Percentiles rank a stretch among this genome's conserved stretches.
Conservation (phyloP, 2,329 filamentous ascomycete genomes). For the Fusarium concolor region DNA sequence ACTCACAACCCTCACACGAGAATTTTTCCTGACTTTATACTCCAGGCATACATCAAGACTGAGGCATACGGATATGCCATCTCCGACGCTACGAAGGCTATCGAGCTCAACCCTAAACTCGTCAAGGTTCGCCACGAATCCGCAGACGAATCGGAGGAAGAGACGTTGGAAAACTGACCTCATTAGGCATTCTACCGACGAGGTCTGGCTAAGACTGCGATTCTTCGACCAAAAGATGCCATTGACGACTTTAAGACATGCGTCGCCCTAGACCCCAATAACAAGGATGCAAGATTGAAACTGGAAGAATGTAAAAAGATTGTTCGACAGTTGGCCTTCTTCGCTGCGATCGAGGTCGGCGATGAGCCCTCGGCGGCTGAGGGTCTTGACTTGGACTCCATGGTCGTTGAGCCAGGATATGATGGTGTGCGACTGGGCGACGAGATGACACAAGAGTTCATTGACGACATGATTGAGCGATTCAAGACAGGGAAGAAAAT, state of each 20-base stretch:
- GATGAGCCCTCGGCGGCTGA: conserved; percentile 94
- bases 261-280: conserved; percentile 84
- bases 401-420: conserved; percentile 84
- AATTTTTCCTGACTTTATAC: conserved; percentile 42
- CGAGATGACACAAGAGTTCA: conserved; percentile 95
- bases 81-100: conserved; percentile 87
- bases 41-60: conserved; percentile 90
- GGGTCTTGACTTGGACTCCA: conserved; percentile 87
- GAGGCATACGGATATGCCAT: conserved; percentile 96
- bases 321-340: conserved; percentile 90
- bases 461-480: conserved; percentile 95
- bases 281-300: conserved; percentile 92
- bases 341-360: conserved; percentile 92
- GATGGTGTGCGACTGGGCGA: conserved; percentile 83
- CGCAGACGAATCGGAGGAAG: neutral
- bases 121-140: conserved; percentile 74
- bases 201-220: conserved; percentile 91
- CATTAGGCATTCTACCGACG: conserved; percentile 90
- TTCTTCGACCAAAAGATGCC: conserved; percentile 87
- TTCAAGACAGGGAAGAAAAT: conserved; percentile 98
- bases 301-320: conserved; percentile 94
- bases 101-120: conserved; percentile 88
- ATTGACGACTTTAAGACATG: conserved; percentile 93
- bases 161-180: conserved; percentile 14
- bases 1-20: conserved; percentile 25